Evolutionary conservation across 2,329 filamentous ascomycete genomes (phyloP).

Genomic region (Paraphaeosphaeria minitans): DNA sequence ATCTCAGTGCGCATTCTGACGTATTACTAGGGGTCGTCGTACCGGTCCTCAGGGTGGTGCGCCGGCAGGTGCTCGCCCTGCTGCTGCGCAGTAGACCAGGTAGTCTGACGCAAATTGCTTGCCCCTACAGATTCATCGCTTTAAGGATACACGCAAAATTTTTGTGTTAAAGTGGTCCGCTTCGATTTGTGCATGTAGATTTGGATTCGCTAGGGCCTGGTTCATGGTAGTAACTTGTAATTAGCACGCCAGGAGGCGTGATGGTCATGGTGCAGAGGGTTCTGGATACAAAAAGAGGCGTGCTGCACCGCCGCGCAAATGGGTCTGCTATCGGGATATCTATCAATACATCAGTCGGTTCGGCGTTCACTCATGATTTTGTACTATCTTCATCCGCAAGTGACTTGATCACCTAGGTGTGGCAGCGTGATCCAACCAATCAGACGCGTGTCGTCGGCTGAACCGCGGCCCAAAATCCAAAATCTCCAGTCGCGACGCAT

Average conservation of each 20-base stretch:
- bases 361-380: neutral
- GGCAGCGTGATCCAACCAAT: neutral
- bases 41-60: conserved; percentile 21
- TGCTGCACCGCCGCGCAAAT: neutral
- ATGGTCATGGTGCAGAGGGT: conserved; percentile 10
- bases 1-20: conserved; percentile 16
- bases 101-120: neutral
- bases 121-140: neutral
- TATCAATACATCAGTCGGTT: conserved; percentile 10
- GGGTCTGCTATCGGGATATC: neutral
- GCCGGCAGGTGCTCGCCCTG: conserved; percentile 18
- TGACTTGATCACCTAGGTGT: neutral
- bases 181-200: conserved; percentile 9
- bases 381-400: neutral
- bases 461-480: conserved; percentile 20
- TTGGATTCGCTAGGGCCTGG: conserved; percentile 15
- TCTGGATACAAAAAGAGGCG: neutral
- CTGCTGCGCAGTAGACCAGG: conserved; percentile 15
- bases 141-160: neutral
- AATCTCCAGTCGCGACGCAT: conserved; percentile 28
- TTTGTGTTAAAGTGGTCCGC: neutral
- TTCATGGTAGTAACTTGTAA: conserved; percentile 20
- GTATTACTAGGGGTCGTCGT: conserved; percentile 30
- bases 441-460: conserved; percentile 11
- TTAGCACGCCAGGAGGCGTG: conserved; percentile 13